Evolutionary conservation across 768 basidiomycete species (phyloP).

Genomic region (Phanerochaete sordida): DNA sequence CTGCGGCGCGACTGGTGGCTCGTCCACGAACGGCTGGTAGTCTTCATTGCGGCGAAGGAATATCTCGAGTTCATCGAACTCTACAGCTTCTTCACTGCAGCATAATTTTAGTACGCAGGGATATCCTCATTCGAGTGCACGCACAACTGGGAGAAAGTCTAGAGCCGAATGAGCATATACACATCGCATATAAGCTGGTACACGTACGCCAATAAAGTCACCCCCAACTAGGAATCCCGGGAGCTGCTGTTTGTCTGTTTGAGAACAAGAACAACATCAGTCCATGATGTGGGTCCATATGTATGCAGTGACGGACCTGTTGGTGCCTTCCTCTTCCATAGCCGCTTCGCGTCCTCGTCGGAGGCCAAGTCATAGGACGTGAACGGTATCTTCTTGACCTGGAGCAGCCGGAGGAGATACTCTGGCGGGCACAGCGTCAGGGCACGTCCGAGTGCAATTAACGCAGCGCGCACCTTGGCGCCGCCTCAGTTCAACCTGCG

Average conservation of each 20-base stretch:
- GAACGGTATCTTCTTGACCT: constrained; percentile 83
- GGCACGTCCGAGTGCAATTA: background rate
- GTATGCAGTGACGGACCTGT: constrained; percentile 36
- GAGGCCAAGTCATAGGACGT: constrained; percentile 83
- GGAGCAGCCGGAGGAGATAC: constrained; percentile 76
- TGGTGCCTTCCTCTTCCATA: constrained; percentile 84
- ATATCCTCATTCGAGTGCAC: constrained; percentile 22
- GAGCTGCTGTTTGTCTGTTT: constrained; percentile 74
- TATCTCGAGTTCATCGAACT: constrained; percentile 63
- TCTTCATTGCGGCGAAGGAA: constrained; percentile 73
- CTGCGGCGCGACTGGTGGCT: constrained; percentile 47
- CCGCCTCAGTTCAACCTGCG: constrained; percentile 71
- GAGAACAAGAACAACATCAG: background rate
- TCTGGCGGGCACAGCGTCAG: constrained; percentile 42
- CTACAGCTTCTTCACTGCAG: constrained; percentile 81
- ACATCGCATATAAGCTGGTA: background rate
- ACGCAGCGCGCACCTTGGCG: constrained; percentile 57
- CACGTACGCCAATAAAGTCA: constrained; percentile 70
- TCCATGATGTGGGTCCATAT: background rate
- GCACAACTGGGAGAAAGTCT: constrained; percentile 78
- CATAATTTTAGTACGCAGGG: background rate
- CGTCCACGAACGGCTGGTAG: constrained; percentile 63
- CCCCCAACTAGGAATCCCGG: constrained; percentile 82
- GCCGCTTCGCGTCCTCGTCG: constrained; percentile 71
- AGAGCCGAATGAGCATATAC: constrained; percentile 5